Base-by-base conservation (phyloP, 768 basidiomycete genomes). In the Zangia roseola region DNA sequence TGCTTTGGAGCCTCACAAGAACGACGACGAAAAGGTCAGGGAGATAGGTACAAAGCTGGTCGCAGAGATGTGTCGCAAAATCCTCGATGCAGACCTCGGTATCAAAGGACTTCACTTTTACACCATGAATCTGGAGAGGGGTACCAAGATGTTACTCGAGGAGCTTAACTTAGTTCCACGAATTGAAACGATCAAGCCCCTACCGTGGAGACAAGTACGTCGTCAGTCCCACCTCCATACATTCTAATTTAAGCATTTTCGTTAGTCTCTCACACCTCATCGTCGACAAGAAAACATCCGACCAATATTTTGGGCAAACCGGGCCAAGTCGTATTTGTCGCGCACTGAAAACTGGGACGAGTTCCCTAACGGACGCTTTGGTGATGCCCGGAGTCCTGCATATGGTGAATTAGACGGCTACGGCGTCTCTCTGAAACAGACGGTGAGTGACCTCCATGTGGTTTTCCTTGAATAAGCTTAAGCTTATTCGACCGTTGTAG, bases 341-440 rank as follows among this genome's bases (percentile, higher is more conserved):
- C 87, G 95, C 45, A 98, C 97, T 13, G 94, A 97, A 65, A 91
- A 97, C 63, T 99, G 97, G 97, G 97, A 99, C 64, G 95, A 98
- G 67, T 98, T 97, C 69, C 97, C 97, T 42, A 99, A 99, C 67
- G 97, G 97, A 47, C 91, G 97, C 57, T 99, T 95, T 63, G 97
- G 97, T 59, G 97, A 98, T 71, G 87, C 94, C 7, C 83, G 97
- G 49, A 92, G 89, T 78, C 97, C 97, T 24, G 97, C 97, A 13
- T 99, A 97, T 57, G 97, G 97, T 61, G 97, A 99, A 70, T 72
- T 99, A 46, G 95, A 99, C 63, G 95, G 95, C 2, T 97, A 95
- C 57, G 95, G 95, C 45, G 83, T 97, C 35, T 91, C 81, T 68
- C 82, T 98, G 59, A 94, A 94, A 67, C 88, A 95, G 62, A 84